Evolutionary conservation across 2,329 filamentous ascomycete genomes (phyloP).

Genomic region (Bipolaris gigantea): DNA sequence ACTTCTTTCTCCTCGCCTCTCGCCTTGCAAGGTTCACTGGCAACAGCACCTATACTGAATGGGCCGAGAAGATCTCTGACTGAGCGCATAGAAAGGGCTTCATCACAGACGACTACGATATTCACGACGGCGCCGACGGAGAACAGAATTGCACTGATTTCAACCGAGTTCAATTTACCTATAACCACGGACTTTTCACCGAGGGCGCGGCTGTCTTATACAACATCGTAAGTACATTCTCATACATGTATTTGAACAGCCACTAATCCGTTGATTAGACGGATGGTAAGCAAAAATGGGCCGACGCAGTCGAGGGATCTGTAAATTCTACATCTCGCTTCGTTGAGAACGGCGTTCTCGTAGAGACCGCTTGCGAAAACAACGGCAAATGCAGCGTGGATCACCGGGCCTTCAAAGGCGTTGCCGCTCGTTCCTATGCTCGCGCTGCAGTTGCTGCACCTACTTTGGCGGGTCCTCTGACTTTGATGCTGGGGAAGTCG

Average conservation of each 20-base stretch:
- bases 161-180: conserved; percentile 55
- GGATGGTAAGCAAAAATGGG: conserved; percentile 28
- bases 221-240: conserved; percentile 44
- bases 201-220: conserved; percentile 57
- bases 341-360: conserved; percentile 61
- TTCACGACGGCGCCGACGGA: conserved; percentile 53
- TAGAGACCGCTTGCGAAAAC: conserved; percentile 66
- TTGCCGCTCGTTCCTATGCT: conserved; percentile 24
- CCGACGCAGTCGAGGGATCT: conserved; percentile 22
- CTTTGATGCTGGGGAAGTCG: conserved; percentile 21
- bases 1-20: conserved; percentile 77
- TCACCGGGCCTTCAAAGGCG: conserved; percentile 66
- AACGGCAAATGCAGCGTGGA: conserved; percentile 61
- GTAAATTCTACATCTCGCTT: conserved; percentile 35
- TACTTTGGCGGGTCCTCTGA: conserved; percentile 16
- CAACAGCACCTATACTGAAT: conserved; percentile 57
- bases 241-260: not conserved
- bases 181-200: conserved; percentile 53
- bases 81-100: conserved; percentile 53
- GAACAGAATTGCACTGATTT: conserved; percentile 52
- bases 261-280: conserved; percentile 19
- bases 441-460: conserved; percentile 29
- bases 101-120: conserved; percentile 50
- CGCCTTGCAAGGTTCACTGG: conserved; percentile 69
- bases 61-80: conserved; percentile 66